Conservation (phyloP, 106 monocot genomes). For the Cymbidium sinense region DNA sequence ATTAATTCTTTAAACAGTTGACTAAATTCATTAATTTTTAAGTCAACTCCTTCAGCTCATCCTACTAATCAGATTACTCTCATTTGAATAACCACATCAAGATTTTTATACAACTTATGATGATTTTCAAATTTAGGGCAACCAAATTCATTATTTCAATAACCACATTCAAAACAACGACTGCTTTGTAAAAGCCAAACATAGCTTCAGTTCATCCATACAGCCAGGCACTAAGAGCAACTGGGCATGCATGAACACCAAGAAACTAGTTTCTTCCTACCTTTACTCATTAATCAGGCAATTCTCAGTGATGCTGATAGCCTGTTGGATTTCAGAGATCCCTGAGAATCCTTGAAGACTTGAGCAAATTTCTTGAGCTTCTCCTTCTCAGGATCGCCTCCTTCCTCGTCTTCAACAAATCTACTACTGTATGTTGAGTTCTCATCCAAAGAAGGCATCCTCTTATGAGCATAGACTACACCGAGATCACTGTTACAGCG, state of each 20-base stretch:
- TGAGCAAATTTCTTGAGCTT: slow-evolving; percentile 42
- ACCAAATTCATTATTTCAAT: no score
- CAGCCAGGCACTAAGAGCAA: no score
- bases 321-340: background rate
- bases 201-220: no score
- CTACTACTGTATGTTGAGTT: background rate
- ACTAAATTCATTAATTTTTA: no score
- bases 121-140: no score
- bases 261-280: background rate
- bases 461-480: background rate
- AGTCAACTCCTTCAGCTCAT: no score
- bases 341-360: slow-evolving; percentile 24
- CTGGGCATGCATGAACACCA: background rate
- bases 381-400: slow-evolving; percentile 21
- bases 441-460: slow-evolving; percentile 6
- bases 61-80: no score
- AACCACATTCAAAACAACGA: no score
- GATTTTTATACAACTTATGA: no score
- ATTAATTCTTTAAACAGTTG: no score
- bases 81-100: no score
- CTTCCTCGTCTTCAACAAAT: slow-evolving; percentile 2
- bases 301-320: slow-evolving; percentile 24
- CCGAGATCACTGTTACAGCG: slow-evolving; percentile 41
- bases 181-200: no score
- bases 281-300: slow-evolving; percentile 7